Evolutionary conservation across 2,329 filamentous ascomycete genomes (phyloP).

Genomic region (Whalleya microplaca): DNA sequence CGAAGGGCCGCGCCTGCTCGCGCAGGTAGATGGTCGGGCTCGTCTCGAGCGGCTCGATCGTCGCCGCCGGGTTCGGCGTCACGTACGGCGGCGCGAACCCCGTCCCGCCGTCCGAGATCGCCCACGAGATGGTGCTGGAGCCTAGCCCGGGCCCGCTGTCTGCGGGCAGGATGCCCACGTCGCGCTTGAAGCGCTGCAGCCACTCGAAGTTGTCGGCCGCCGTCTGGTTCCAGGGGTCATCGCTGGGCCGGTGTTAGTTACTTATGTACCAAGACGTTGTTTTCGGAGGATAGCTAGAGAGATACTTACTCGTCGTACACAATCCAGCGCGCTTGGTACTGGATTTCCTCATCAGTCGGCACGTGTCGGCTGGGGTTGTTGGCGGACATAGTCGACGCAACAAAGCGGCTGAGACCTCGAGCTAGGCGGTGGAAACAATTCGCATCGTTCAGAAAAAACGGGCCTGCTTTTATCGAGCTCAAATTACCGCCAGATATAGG

Average conservation of each 20-base stretch:
- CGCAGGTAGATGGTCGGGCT: too few relatives aligned
- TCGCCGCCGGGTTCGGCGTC: conserved; percentile 44
- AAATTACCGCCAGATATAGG: conserved; percentile 6
- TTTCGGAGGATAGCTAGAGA: neutral
- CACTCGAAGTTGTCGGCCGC: conserved; percentile 67
- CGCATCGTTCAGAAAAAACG: conserved; percentile 60
- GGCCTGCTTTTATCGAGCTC: conserved; percentile 32
- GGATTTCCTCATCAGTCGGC: conserved; percentile 65
- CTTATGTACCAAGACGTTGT: neutral
- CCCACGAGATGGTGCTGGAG: conserved; percentile 45
- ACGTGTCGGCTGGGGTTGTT: conserved; percentile 64
- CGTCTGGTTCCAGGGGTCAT: conserved; percentile 68
- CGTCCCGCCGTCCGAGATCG: conserved; percentile 52
- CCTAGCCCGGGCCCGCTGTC: conserved; percentile 55
- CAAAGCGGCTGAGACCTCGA: conserved; percentile 57
- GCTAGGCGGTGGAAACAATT: conserved; percentile 63
- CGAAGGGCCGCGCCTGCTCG: too few relatives aligned
- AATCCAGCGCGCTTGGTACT: conserved; percentile 66
- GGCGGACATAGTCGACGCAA: conserved; percentile 56
- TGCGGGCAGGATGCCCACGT: conserved; percentile 54
- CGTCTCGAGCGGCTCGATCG: conserved; percentile 41
- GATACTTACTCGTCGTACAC: conserved; percentile 62
- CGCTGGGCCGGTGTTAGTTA: conserved; percentile 42
- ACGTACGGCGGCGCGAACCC: conserved; percentile 61
- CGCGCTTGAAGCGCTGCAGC: conserved; percentile 65